Evolutionary conservation across 352 stramenopile species (phyloP), one percentile per base, ranked within the genome.

Genomic region (Peronospora tabacina): DNA sequence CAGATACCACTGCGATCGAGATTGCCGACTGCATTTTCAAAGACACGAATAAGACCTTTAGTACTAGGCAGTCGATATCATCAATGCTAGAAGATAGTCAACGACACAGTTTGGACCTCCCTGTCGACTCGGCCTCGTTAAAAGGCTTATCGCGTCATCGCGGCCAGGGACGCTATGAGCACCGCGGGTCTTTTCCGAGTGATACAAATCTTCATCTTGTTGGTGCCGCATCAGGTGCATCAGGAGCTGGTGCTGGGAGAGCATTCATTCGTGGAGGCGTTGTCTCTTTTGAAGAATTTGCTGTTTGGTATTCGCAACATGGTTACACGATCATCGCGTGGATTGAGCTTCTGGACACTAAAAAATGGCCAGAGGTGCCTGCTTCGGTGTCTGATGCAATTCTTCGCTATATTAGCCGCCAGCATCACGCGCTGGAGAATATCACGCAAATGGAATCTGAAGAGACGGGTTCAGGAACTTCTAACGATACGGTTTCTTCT

Each of bases 251-350:
- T n/a, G 79, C 79, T 33, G 79, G 71, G 0, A 83, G 68, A 45
- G 75, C 79, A 1, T 90, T 90, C 35, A 68, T 87, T 52, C 63
- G 69, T 51, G 75, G 79, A 19, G 81, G 79, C 7, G 75, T 90
- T 5, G 76, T 95, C 8, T 81, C 80, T 0, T 91, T 93, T 44
- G 75, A 90, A 44, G 75, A 89, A 36, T 95, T 95, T 63, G 79
- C 74, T 5, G 59, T 74, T 8, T 95, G 85, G 85, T 95, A 95
- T 54, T 85, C 75, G 8, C 67, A 78, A 15, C 67, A 86, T 44
- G 85, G 85, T 3, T 84, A 85, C 47, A 82, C 73, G 15, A 80
- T 90, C 24, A 91, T 93, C 12, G 78, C 85, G 2, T 95, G 84
- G 83, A 77, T 94, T 37, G 83, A 94, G 49, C 52, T 95, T 0